Evolutionary conservation across 495 filamentous ascomycete genomes (phyloP), one percentile per base, ranked within the genome.

Genomic region (Aspergillus bertholletiae): DNA sequence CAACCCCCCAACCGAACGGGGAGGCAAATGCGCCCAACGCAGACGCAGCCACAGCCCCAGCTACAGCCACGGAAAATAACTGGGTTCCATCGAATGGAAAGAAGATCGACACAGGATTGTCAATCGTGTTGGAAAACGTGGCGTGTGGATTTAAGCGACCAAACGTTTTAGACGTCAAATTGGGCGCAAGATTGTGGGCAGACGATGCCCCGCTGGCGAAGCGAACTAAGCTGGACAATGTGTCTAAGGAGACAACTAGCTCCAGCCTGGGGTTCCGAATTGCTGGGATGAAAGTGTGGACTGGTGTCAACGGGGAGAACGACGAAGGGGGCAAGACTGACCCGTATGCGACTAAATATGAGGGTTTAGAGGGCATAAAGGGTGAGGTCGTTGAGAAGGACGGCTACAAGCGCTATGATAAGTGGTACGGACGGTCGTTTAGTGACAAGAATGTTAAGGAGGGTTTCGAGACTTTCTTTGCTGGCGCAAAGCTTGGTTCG

Each of bases 131-230:
- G 39, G 87, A 94, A 61, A 97, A 96, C 66, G 79, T 92, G 1
- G 86, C 92, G 9, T 78, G 83, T 48, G 89, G 89, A 20, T 97
- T 90, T 75, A 82, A 79, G 49, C 82, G 85, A 54, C 89, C 95
- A 13, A 97, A 97, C 62, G 90, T 97, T n/a, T 72, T 98, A 53
- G 94, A 98, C 63, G 80, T 96, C 56, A 98, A 98, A 67, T 83
- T 98, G 30, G 94, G 94, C 22, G 80, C 84, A 24, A 81, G 87
- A 48, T 72, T 98, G 20, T 97, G 91, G 88, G 92, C 88, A 6
- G 86, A 93, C 47, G 84, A 88, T 67, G 90, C 94, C 40, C 82
- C 83, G 18, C 69, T 75, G 35, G 83, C 88, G 46, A 98, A 98
- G 75, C 81, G 86, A 26, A 76, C 74, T 24, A 83, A 89, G 49